A percentile compares a stretch with the other conserved stretches of the same genome.
These are phyloP conservation scores for Nothophaeocryptopus gaeumannii DNA, from an alignment of 2,329 filamentous ascomycete species.

Conservation along the genomic window DNA sequence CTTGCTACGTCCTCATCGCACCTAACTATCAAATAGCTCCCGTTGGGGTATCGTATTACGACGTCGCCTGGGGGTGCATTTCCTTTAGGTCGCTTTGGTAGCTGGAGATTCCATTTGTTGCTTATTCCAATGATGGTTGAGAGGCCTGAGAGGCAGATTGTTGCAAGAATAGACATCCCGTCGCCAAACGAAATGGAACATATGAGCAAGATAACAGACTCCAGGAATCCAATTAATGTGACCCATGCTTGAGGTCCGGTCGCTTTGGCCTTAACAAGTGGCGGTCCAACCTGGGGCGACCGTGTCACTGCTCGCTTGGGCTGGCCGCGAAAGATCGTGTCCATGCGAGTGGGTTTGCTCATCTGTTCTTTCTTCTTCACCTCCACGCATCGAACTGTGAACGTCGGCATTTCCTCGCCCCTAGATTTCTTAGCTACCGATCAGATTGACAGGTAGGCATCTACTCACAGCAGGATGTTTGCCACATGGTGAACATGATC, in stretches of 20 bases:
- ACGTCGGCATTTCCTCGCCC: slow-evolving; percentile 18
- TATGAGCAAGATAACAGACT: slow-evolving; percentile 44
- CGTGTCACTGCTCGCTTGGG: slow-evolving; percentile 12
- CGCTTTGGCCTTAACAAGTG: slow-evolving; percentile 43
- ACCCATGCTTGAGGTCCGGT: slow-evolving; percentile 47
- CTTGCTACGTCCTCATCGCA: slow-evolving; percentile 51
- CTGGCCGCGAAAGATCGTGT: slow-evolving; percentile 42
- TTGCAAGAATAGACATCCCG: slow-evolving; percentile 52
- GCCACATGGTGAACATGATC: slow-evolving; percentile 50
- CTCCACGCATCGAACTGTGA: slow-evolving; percentile 31
- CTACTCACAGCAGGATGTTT: slow-evolving; percentile 44
- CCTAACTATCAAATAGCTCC: slow-evolving; percentile 49
- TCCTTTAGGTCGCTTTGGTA: slow-evolving; percentile 38
- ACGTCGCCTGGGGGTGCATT: slow-evolving; percentile 42
- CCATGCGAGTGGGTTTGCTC: slow-evolving; percentile 6
- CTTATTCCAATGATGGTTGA: slow-evolving; percentile 50
- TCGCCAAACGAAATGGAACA: slow-evolving; percentile 47
- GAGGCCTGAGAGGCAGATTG: slow-evolving; percentile 47
- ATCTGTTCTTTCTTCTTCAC: slow-evolving; percentile 18
- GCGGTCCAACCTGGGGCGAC: neutral
- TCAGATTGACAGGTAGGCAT: neutral
- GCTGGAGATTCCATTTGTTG: slow-evolving; percentile 49
- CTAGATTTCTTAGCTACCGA: slow-evolving; percentile 7
- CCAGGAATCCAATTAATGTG: slow-evolving; percentile 44
- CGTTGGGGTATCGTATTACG: slow-evolving; percentile 52